These are phyloP conservation scores for Nephelium lappaceum DNA, from an alignment of 345 rosid species.

Conservation along the genomic window DNA sequence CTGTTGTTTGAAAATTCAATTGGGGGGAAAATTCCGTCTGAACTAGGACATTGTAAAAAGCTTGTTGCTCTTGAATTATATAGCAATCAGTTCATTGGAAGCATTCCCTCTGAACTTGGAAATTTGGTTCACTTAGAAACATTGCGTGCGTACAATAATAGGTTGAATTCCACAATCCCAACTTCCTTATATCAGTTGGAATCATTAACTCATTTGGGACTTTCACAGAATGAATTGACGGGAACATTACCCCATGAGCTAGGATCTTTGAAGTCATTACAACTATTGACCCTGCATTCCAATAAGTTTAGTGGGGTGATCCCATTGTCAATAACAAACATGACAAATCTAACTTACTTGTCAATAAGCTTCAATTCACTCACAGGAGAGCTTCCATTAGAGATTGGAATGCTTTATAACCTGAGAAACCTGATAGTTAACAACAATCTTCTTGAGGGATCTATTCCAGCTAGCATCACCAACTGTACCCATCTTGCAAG, in stretches of 20 bases:
- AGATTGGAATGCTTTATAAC: conserved; percentile 66
- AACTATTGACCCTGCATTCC: conserved; percentile 63
- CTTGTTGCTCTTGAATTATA: conserved; percentile 59
- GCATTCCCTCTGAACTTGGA: conserved; percentile 71
- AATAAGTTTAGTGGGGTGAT: conserved; percentile 64
- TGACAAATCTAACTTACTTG: conserved; percentile 64
- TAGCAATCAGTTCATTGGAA: conserved; percentile 54
- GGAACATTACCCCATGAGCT: conserved; percentile 60
- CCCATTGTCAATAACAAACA: conserved; percentile 61
- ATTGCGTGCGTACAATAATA: conserved; percentile 52
- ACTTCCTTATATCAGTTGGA: conserved; percentile 53
- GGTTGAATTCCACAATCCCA: conserved; percentile 73
- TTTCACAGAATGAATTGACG: conserved; percentile 61
- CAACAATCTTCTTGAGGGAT: conserved; percentile 63
- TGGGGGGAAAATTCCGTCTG: conserved; percentile 64
- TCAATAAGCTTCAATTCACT: conserved; percentile 61
- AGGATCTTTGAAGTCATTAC: conserved; percentile 56
- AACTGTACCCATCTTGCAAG: conserved; percentile 62
- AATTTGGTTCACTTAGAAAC: conserved; percentile 49
- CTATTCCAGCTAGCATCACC: conserved; percentile 69
- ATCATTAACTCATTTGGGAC: conserved; percentile 57
- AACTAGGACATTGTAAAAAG: conserved; percentile 56
- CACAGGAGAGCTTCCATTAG: conserved; percentile 61
- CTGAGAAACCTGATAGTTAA: conserved; percentile 58
- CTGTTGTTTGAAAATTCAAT: conserved; percentile 49